phyloP scores from a whole-genome alignment of 1,139 yeast genomes.

The Pichia sp. region DNA sequence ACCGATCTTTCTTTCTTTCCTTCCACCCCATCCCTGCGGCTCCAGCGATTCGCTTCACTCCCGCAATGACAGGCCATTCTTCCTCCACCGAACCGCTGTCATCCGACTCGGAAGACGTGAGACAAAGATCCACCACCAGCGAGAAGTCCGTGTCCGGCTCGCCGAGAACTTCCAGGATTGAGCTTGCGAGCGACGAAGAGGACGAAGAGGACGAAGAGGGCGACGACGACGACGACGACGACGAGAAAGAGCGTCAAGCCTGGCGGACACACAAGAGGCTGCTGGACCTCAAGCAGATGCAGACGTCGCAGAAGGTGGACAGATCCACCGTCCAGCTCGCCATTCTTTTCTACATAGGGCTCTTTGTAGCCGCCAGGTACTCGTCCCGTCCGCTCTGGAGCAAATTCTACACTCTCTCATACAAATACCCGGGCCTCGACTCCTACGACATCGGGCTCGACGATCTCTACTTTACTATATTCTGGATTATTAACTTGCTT shows the following conservation, averaged over 20 bases:
- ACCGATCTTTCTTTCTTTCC: neutral
- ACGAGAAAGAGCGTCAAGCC: neutral
- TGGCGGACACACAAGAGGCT: neutral
- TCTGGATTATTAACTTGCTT: constrained; percentile 54
- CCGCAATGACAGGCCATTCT: constrained; percentile 7
- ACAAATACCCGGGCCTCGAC: constrained; percentile 33
- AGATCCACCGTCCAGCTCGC: constrained; percentile 18
- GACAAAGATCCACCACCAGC: constrained; percentile 4
- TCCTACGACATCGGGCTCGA: constrained; percentile 51
- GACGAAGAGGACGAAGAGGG: neutral
- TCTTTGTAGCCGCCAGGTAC: constrained; percentile 16
- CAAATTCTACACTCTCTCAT: constrained; percentile 50
- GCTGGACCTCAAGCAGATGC: constrained; percentile 3
- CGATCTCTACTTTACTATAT: constrained; percentile 53
- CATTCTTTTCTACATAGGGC: constrained; percentile 15
- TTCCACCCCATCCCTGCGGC: neutral
- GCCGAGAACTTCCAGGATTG: neutral
- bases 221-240: neutral
- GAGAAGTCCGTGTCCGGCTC: neutral
- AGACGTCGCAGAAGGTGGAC: constrained; percentile 21
- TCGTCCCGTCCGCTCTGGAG: constrained; percentile 12
- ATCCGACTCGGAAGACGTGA: neutral
- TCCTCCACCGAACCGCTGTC: constrained; percentile 9
- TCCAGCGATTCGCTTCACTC: constrained; percentile 9
- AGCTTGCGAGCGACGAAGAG: neutral